A percentile compares a stretch with the other conserved stretches of the same genome.
These are phyloP conservation scores for Taphrina flavorubra DNA, from an alignment of 1,139 yeast species.

Conservation along the genomic window DNA sequence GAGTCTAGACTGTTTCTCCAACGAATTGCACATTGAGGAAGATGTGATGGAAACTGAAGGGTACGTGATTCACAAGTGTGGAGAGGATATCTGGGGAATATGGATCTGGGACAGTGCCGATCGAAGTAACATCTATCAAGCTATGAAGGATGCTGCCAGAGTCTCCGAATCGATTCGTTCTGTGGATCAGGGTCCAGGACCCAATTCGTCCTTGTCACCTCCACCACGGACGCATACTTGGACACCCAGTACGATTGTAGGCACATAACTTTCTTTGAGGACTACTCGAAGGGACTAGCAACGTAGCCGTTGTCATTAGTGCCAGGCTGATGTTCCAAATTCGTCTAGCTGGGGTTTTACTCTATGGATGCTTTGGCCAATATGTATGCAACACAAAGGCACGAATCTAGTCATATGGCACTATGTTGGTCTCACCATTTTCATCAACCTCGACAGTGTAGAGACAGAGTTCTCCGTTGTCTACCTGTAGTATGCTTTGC, in stretches of 20 bases:
- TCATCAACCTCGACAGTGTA: not conserved
- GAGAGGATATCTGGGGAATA: constrained; percentile 39
- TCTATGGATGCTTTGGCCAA: not conserved
- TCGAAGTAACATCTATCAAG: constrained; percentile 20
- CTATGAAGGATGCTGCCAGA: constrained; percentile 27
- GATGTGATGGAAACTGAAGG: constrained; percentile 41
- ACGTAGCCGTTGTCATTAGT: too few species aligned
- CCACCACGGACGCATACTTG: constrained; percentile 14
- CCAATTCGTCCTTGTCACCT: not conserved
- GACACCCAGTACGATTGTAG: constrained; percentile 17
- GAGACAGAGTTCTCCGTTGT: not conserved
- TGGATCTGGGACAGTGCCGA: constrained; percentile 40
- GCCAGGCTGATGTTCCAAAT: too few species aligned
- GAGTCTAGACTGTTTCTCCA: constrained; percentile 36
- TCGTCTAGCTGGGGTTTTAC: not conserved
- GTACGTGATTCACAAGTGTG: constrained; percentile 31
- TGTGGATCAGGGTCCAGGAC: not conserved
- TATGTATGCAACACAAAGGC: not conserved
- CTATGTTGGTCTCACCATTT: constrained; percentile 1
- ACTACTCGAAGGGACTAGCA: too few species aligned
- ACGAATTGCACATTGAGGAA: constrained; percentile 8
- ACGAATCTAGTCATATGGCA: not conserved
- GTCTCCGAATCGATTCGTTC: constrained; percentile 4
- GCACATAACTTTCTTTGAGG: not conserved
- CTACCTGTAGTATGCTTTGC: not conserved